Percentiles rank a stretch among this genome's conserved stretches.
Conservation (phyloP, 139 green algal species). For the Astrephomene gubernaculifera region DNA sequence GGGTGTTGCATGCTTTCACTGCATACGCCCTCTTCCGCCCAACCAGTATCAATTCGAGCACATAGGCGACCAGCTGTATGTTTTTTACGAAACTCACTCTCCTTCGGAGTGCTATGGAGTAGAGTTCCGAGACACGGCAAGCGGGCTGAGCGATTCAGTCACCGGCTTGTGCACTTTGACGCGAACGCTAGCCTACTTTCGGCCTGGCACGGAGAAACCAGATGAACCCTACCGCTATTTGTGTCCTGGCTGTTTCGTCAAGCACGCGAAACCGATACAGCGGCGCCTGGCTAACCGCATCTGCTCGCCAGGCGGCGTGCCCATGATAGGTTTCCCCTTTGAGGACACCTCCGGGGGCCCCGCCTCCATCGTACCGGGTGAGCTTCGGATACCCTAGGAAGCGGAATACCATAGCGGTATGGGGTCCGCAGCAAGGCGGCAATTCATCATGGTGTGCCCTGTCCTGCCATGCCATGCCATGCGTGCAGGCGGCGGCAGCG, state of each 20-base stretch:
- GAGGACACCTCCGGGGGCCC: not conserved
- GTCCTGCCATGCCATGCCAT: not conserved
- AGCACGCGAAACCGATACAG: not conserved
- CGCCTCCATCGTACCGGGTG: not conserved
- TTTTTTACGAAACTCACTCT: not conserved
- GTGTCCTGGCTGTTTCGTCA: not conserved
- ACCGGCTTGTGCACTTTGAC: not conserved
- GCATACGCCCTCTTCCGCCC: not conserved
- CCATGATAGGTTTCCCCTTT: not conserved
- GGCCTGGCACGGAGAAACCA: not conserved
- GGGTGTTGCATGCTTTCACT: not conserved
- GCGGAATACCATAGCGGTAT: not conserved
- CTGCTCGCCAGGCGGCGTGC: not conserved
- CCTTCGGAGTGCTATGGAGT: not conserved
- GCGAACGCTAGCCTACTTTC: not conserved
- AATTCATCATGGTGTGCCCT: not conserved
- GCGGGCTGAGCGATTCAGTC: not conserved
- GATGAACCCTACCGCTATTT: not conserved
- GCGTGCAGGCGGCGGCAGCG: not conserved
- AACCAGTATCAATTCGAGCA: conserved; percentile 2
- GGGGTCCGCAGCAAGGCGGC: not conserved
- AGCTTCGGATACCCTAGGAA: too few species aligned
- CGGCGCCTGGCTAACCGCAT: not conserved
- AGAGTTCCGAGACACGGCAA: not conserved
- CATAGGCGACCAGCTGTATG: not conserved